Base-by-base conservation (phyloP, 371 early-diverging fungal species). In the Mortierella sp. region DNA sequence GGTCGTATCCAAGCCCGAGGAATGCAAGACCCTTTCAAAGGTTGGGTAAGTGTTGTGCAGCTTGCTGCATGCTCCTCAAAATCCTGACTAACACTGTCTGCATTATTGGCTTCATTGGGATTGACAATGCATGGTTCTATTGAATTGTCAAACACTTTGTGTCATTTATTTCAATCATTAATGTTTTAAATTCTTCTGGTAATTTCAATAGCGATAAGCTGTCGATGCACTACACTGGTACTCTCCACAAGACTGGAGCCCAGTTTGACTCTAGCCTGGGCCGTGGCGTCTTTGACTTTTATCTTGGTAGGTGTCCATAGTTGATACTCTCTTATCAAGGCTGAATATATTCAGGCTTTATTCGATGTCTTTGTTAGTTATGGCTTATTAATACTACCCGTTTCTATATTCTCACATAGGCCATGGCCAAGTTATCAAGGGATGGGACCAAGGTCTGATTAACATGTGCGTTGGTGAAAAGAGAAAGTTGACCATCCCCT, bases 381-480 rank as follows among this genome's bases (percentile, higher is more conserved):
- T 4, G 47, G 3, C 47, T 47, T 19, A 45, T 6, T 45, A 40
- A 40, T 40, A 40, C 40, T 40, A 13, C 10, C 40, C 10, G 19
- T 49, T 49, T 17, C 19, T 49, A 49, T 17, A 19, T n/a, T 23
- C n/a, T 49, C 40, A 23, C 2, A 59, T 64, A 83, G 84, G 83
- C 34, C 53, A 66, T 54, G 90, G 90, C 26, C 85, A 83, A 69
- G 92, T 92, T 7, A 92, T 92, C 68, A 85, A 90, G 76, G 92
- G 85, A 61, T 94, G 95, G 94, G 96, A 96, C 67, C 86, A 92
- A 76, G 96, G 96, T 40, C 82, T 96, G 66, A 63, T 86, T 47
- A 90, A 89, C 59, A 96, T 96, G 96, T 94, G 94, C 47, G 83
- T 93, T 66, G 96, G 96, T 45, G 95, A 95, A 81, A 92, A 95